Evolutionary conservation across 495 filamentous ascomycete species (phyloP).

Genomic region (Diplogelasinospora grovesii): DNA sequence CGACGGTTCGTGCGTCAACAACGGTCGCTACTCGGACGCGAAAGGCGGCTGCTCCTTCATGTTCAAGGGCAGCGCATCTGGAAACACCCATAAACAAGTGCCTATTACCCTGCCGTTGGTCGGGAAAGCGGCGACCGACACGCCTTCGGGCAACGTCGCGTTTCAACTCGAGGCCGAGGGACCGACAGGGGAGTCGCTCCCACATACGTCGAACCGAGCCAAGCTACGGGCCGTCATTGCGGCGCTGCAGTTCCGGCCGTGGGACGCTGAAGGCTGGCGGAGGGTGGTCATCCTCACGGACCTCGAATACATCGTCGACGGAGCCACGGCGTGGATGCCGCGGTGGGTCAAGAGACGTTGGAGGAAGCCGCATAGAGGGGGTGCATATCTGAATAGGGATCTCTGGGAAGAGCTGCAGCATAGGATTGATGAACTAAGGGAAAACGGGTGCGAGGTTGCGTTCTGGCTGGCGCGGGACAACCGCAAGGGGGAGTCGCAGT

Average conservation of each 20-base stretch:
- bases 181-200: constrained; percentile 14
- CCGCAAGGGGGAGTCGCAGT: constrained; percentile 5
- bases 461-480: constrained; percentile 23
- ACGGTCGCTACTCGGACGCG: constrained; percentile 22
- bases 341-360: constrained; percentile 38
- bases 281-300: constrained; percentile 42
- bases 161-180: constrained; percentile 27
- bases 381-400: constrained; percentile 31
- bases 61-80: constrained; percentile 18
- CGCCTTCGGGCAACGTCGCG: constrained; percentile 14
- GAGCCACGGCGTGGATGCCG: constrained; percentile 35
- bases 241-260: constrained; percentile 31
- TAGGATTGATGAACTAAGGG: constrained; percentile 20
- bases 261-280: constrained; percentile 34
- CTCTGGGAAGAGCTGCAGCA: constrained; percentile 36
- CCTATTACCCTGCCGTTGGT: constrained; percentile 11
- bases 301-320: constrained; percentile 38
- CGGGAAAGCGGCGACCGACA: neutral
- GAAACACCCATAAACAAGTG: neutral
- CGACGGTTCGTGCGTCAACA: constrained; percentile 36
- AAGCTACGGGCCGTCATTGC: constrained; percentile 40
- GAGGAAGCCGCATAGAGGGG: constrained; percentile 12
- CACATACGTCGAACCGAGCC: constrained; percentile 36
- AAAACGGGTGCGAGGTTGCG: constrained; percentile 20
- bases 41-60: constrained; percentile 36